Conservation (phyloP, 371 early-diverging fungal species). For the Basidiobolus meristosporus region DNA sequence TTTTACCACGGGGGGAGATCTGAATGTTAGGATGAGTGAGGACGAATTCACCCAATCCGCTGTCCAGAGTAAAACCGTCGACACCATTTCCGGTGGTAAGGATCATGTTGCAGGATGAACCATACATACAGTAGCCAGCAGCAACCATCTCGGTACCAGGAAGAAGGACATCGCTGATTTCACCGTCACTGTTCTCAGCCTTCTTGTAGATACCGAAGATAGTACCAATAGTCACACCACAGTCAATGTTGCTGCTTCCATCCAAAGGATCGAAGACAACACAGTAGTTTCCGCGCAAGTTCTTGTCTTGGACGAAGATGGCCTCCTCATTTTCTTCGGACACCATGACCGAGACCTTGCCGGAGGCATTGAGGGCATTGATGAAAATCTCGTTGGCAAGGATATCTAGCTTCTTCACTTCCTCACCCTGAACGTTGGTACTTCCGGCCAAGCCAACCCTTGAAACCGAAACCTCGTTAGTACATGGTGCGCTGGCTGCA, state of each 20-base stretch:
- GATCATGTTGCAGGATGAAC: constrained; percentile 65
- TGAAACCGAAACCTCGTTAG: not conserved
- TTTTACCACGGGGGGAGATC: constrained; percentile 75
- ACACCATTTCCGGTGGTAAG: constrained; percentile 76
- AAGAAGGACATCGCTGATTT: constrained; percentile 47
- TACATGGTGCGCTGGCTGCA: not conserved
- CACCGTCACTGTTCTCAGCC: constrained; percentile 23
- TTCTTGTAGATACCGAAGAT: constrained; percentile 94
- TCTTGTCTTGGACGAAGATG: constrained; percentile 55
- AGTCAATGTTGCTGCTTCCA: constrained; percentile 93
- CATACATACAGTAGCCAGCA: constrained; percentile 96
- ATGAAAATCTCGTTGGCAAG: constrained; percentile 95
- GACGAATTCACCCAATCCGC: constrained; percentile 93
- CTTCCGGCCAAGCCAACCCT: constrained; percentile 60
- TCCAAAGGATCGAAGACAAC: constrained; percentile 96
- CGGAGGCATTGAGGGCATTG: constrained; percentile 79
- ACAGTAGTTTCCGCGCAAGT: constrained; percentile 73
- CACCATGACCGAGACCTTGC: constrained; percentile 79
- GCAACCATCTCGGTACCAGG: constrained; percentile 85
- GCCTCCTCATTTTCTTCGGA: constrained; percentile 93
- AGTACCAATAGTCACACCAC: constrained; percentile 94
- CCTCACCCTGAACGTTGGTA: constrained; percentile 87
- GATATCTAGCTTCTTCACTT: constrained; percentile 90
- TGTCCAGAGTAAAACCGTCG: constrained; percentile 92
- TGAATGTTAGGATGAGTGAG: constrained; percentile 66